phyloP scores from a whole-genome alignment of 257 asterid species.

The Plectranthus barbatus region DNA sequence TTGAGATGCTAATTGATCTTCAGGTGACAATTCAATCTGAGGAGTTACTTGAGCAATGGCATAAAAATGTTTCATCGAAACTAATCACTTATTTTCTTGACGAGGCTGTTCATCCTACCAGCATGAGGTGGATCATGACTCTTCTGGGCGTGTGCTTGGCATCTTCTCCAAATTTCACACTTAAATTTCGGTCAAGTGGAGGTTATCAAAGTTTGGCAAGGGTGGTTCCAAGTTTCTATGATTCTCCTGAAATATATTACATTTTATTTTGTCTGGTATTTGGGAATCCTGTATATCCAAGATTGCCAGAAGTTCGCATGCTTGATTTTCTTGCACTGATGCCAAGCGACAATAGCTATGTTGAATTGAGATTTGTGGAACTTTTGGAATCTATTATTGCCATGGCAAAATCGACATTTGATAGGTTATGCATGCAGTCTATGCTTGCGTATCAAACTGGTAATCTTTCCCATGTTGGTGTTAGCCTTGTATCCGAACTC shows the following conservation, averaged over 20 bases:
- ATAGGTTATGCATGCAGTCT: conserved; percentile 75
- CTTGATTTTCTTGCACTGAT: conserved; percentile 96
- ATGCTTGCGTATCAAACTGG: conserved; percentile 84
- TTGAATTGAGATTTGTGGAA: conserved; percentile 78
- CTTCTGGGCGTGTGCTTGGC: conserved; percentile 94
- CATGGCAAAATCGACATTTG: conserved; percentile 97
- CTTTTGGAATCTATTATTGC: conserved; percentile 87
- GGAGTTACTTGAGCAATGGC: conserved; percentile 99
- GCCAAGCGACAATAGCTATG: conserved; percentile 72
- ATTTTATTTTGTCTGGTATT: conserved; percentile 90
- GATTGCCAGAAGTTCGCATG: conserved; percentile 98
- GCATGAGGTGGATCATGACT: conserved; percentile 99
- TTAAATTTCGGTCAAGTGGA: conserved; percentile 92
- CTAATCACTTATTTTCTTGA: conserved; percentile 86
- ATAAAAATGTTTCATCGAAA: conserved; percentile 90
- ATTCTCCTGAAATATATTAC: conserved; percentile 97
- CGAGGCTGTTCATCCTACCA: conserved; percentile 98
- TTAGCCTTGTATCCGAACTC: conserved; percentile 88
- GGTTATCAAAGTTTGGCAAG: conserved; percentile 90
- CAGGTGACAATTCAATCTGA: conserved; percentile 93
- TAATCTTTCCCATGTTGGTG: conserved; percentile 83
- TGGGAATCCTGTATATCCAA: conserved; percentile 95
- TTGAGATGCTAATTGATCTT: conserved; percentile 97
- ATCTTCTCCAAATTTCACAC: conserved; percentile 93
- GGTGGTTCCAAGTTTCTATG: conserved; percentile 95